phyloP scores from a whole-genome alignment of 495 filamentous ascomycete genomes.

The Xylaria longipes region DNA sequence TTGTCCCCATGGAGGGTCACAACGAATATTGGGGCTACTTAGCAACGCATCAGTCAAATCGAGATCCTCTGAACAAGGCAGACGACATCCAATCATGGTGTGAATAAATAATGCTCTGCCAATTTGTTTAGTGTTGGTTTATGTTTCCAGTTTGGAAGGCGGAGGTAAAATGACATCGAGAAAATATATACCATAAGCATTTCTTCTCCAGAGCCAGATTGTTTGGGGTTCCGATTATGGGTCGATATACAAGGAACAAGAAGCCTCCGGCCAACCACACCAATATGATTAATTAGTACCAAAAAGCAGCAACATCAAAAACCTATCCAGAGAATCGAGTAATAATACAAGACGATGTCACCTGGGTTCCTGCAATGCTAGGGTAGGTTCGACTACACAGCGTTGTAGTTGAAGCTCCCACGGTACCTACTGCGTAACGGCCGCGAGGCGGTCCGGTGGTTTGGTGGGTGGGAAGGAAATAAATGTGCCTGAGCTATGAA shows the following conservation, averaged over 20 bases:
- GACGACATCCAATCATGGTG: not conserved
- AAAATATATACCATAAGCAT: not conserved
- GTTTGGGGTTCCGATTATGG: not conserved
- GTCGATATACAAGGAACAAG: not conserved
- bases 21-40: not conserved
- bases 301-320: not conserved
- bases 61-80: constrained; percentile 11
- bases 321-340: not conserved
- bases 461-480: constrained; percentile 6
- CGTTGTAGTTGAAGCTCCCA: constrained; percentile 20
- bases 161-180: not conserved
- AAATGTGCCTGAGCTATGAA: constrained; percentile 23
- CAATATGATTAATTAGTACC: constrained; percentile 1
- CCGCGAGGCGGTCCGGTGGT: constrained; percentile 17
- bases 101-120: not conserved
- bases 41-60: constrained; percentile 10
- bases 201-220: not conserved
- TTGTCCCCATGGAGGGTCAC: constrained; percentile 9
- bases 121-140: not conserved
- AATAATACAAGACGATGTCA: not conserved
- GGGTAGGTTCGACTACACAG: constrained; percentile 14
- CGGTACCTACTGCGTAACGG: constrained; percentile 24
- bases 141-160: not conserved
- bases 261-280: not conserved
- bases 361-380: constrained; percentile 18